Evolutionary conservation across 2,329 filamentous ascomycete genomes (phyloP), one percentile per base, ranked within the genome.

Genomic region (Diaporthe sp.): DNA sequence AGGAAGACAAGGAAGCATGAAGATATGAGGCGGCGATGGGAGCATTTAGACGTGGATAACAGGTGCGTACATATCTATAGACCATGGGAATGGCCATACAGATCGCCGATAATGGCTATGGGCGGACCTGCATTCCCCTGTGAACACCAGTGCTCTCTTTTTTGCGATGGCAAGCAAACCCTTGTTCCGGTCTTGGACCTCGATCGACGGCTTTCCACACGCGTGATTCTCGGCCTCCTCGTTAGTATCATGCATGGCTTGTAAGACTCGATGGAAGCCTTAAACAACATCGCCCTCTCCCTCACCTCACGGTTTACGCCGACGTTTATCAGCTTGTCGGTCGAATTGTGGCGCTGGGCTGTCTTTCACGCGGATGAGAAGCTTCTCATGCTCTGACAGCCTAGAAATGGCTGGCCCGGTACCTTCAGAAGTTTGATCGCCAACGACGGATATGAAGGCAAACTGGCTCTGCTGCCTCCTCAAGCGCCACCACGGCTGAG

Each of bases 271-370:
- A 98, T 90, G 19, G 94, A 93, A 84, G 95, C 94, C n/a, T 91
- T 89, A 70, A 98, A 85, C 13, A 94, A 94, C 79, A 90, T 90
- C 77, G 89, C 90, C 67, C 94, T 87, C n/a, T 94, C 93, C 46
- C 86, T 78, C 61, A 77, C 80, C 72, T 85, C 85, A 69, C 91
- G 87, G 78, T 91, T 88, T 6, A 90, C 89, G 31, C 90, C 85
- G 37, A 97, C 89, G 83, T 98, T 94, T n/a, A 98, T 95, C 49
- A 98, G 85, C n/a, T 96, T 12, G 10, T 25, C 49, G n/a, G 49
- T 51, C 46, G n/a, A 51, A 51, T 51, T 93, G 91, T 0, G 95
- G 92, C 2, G 95, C 94, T 58, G 94, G 93, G 67, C 98, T 85
- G 83, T 93, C 92, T 76, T 91, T 92, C 78, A 94, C 89, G 81